These are phyloP conservation scores for Tetrapisispora pingtungensis DNA, from an alignment of 805 yeast species.

Conservation along the genomic window DNA sequence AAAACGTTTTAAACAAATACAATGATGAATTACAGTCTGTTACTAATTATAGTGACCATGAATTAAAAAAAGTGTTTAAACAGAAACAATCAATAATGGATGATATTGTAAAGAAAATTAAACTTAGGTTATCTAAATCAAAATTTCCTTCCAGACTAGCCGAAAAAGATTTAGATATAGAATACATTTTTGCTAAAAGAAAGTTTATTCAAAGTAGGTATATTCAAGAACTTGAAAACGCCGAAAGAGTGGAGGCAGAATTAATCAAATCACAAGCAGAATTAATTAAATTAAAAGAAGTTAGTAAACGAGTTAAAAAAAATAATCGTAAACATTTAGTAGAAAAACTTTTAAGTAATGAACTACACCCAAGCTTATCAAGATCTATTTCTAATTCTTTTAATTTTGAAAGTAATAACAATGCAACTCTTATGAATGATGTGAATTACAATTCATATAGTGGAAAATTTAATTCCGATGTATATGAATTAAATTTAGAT, in stretches of 20 bases:
- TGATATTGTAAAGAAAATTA: conserved; percentile 19
- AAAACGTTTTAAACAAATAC: conserved; percentile 17
- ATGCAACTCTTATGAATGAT: not conserved
- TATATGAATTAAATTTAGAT: conserved; percentile 8
- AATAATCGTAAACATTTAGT: conserved; percentile 11
- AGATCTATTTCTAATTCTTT: conserved; percentile 22
- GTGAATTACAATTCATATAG: conserved; percentile 1
- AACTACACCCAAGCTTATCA: conserved; percentile 22
- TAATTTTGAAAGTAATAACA: conserved; percentile 8
- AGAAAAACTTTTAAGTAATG: conserved; percentile 13
- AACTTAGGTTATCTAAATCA: conserved; percentile 12
- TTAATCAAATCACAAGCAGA: conserved; percentile 14
- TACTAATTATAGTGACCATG: conserved; percentile 8
- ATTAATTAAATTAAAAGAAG: conserved; percentile 10
- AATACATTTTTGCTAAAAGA: conserved; percentile 25
- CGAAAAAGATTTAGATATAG: conserved; percentile 22
- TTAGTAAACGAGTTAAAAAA: conserved; percentile 6
- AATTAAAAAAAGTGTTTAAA: conserved; percentile 9
- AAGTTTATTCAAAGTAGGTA: conserved; percentile 19
- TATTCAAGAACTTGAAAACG: conserved; percentile 15
- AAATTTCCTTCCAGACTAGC: conserved; percentile 21
- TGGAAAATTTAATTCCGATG: conserved; percentile 6
- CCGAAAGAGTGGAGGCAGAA: conserved; percentile 19
- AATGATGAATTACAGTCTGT: conserved; percentile 11
- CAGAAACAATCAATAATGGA: conserved; percentile 16